Conservation (phyloP, 73 alveolate species). For the Paramecium octaurelia region DNA sequence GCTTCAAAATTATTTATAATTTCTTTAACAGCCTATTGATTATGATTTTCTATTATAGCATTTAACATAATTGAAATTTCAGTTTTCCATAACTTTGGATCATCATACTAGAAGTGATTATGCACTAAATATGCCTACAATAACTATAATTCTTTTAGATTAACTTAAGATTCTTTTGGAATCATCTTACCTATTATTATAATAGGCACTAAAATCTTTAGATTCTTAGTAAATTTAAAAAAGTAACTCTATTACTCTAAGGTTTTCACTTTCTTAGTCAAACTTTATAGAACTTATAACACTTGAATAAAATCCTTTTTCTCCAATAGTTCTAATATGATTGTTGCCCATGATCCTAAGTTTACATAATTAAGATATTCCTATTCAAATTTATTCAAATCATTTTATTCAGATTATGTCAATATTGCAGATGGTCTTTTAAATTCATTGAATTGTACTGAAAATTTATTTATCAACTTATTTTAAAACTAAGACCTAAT, state of each 20-base stretch:
- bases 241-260: not conserved
- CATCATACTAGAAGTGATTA: not conserved
- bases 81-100: not conserved
- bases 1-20: not conserved
- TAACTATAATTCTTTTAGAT: not conserved
- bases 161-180: not conserved
- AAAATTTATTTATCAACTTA: conserved; percentile 24
- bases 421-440: not conserved
- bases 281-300: not conserved
- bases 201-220: not conserved
- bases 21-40: not conserved
- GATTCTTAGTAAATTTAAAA: not conserved
- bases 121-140: not conserved
- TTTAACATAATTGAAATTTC: not conserved
- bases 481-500: not conserved
- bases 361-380: not conserved
- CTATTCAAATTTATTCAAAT: not conserved
- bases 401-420: conserved; percentile 16
- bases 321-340: not conserved
- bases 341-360: not conserved
- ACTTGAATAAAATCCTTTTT: not conserved
- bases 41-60: not conserved
- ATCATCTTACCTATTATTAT: not conserved
- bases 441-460: not conserved
- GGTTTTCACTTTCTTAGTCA: not conserved